These are phyloP conservation scores for Colletotrichum musae DNA, from an alignment of 2,329 filamentous ascomycete genomes.

Conservation along the genomic window DNA sequence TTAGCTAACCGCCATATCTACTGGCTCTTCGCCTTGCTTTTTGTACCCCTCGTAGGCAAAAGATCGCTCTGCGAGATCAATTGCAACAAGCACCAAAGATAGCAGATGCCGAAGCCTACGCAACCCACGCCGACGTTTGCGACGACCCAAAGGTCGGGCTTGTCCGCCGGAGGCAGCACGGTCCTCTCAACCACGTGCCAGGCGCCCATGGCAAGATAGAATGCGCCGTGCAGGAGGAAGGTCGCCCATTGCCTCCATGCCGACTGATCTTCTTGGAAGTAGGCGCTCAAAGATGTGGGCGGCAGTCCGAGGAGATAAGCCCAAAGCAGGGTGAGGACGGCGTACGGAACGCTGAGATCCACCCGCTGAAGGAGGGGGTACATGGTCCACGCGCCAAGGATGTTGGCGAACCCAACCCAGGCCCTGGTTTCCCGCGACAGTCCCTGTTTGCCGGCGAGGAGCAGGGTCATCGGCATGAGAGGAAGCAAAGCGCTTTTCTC, in stretches of 20 bases:
- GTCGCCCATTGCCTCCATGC: conserved; percentile 71
- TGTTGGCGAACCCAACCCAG: conserved; percentile 97
- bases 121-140: conserved; percentile 90
- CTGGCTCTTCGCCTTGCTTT: conserved; percentile 35
- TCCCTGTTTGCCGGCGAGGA: conserved; percentile 84
- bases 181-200: conserved; percentile 87
- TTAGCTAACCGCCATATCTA: conserved; percentile 19
- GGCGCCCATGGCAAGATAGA: conserved; percentile 82
- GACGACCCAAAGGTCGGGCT: conserved; percentile 96
- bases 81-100: conserved; percentile 89
- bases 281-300: conserved; percentile 79
- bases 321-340: conserved; percentile 89
- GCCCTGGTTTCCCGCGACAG: conserved; percentile 82
- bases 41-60: conserved; percentile 47
- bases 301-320: conserved; percentile 91
- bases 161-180: conserved; percentile 76
- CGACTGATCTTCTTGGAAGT: conserved; percentile 68
- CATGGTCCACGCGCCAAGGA: conserved; percentile 92
- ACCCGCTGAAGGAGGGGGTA: conserved; percentile 91
- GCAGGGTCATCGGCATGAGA: conserved; percentile 90
- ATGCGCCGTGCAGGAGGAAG: conserved; percentile 77
- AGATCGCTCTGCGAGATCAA: conserved; percentile 73
- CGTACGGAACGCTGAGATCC: conserved; percentile 86
- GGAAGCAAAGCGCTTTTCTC: conserved; percentile 97
- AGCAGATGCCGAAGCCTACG: conserved; percentile 87